phyloP scores from a whole-genome alignment of 805 yeast genomes.

The Candida jianshihensis region DNA sequence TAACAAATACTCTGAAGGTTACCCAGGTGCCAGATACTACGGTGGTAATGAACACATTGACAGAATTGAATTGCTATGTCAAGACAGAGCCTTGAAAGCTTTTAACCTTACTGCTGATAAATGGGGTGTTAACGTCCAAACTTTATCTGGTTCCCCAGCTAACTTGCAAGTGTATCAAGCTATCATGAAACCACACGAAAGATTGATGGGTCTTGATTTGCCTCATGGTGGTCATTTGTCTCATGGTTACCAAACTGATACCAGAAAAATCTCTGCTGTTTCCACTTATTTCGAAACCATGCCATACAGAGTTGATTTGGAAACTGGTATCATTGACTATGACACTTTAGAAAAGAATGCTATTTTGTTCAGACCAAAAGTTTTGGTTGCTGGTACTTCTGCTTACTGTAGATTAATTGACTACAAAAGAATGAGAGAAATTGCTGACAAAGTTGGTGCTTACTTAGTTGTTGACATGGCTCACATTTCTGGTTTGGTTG shows the following conservation, averaged over 20 bases:
- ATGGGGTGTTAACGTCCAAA: constrained; percentile 98
- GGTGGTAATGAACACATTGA: constrained; percentile 97
- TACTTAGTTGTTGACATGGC: constrained; percentile 97
- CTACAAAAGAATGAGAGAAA: constrained; percentile 92
- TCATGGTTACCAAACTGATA: constrained; percentile 95
- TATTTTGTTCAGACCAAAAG: constrained; percentile 88
- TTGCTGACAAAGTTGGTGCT: constrained; percentile 97
- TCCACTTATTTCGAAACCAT: constrained; percentile 96
- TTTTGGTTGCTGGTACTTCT: constrained; percentile 95
- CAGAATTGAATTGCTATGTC: constrained; percentile 83
- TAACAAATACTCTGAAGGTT: constrained; percentile 97
- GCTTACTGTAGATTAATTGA: constrained; percentile 97
- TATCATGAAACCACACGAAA: constrained; percentile 78
- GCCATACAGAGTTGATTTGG: constrained; percentile 93
- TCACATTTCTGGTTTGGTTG: constrained; percentile 91
- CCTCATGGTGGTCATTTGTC: constrained; percentile 99
- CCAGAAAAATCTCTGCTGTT: constrained; percentile 89
- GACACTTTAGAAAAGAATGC: constrained; percentile 93
- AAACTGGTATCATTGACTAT: constrained; percentile 93
- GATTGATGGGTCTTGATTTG: constrained; percentile 94
- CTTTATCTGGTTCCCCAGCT: constrained; percentile 95
- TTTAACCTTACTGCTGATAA: constrained; percentile 66
- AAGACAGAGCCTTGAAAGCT: constrained; percentile 82
- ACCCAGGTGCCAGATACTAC: constrained; percentile 96
- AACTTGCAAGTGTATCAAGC: constrained; percentile 91